A percentile compares a stretch with the other conserved stretches of the same genome.
Evolutionary conservation across 441 rosid species (phyloP).

Genomic region (Monsonia emarginata): DNA sequence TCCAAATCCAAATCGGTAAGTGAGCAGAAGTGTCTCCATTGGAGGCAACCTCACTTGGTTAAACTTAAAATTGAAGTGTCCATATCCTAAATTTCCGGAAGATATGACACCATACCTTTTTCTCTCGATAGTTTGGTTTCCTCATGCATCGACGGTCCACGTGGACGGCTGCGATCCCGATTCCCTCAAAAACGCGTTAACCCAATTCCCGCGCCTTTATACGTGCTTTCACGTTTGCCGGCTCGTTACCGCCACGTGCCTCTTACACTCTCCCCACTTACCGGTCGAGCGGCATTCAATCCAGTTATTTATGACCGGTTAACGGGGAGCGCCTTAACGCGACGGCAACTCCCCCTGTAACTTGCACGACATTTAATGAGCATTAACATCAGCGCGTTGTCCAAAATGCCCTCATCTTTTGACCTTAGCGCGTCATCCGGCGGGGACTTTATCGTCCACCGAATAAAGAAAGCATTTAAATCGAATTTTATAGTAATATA

Average conservation of each 20-base stretch:
- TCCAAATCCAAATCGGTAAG: too few relatives aligned
- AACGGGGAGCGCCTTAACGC: background rate
- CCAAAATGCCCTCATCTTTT: background rate
- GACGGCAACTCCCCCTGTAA: background rate
- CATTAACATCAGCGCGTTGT: background rate
- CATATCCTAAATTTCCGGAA: too few relatives aligned
- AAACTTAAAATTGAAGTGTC: too few relatives aligned
- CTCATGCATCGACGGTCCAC: background rate
- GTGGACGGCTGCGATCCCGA: background rate
- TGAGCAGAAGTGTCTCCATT: too few relatives aligned
- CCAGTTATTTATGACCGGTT: background rate
- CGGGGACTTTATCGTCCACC: background rate
- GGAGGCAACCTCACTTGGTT: too few relatives aligned
- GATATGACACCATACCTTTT: too few relatives aligned
- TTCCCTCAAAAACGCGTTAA: background rate
- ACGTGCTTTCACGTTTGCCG: constrained; percentile 3
- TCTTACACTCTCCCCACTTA: background rate
- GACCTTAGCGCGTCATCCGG: background rate
- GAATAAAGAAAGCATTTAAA: background rate
- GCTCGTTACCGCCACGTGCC: constrained; percentile 3
- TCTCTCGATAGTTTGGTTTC: too few relatives aligned
- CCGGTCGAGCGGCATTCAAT: background rate
- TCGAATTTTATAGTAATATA: background rate
- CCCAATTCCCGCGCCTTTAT: constrained; percentile 1
- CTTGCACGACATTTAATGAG: constrained; percentile 3